Conservation (phyloP, 495 filamentous ascomycete species). For the Tuber microsphaerosporum region DNA sequence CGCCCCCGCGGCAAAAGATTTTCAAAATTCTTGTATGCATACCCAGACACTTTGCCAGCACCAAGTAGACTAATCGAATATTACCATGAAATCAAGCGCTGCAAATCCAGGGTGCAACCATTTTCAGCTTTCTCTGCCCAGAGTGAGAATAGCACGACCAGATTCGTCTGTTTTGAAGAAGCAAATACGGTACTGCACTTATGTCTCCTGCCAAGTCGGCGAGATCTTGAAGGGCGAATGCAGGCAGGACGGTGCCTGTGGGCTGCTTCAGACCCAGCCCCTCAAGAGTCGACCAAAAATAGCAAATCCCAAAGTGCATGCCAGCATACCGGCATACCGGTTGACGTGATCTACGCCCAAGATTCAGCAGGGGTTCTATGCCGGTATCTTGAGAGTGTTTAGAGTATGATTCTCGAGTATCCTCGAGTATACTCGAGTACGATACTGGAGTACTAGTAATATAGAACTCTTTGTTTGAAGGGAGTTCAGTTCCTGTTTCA, state of each 20-base stretch:
- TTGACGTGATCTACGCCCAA: background rate
- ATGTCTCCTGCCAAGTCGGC: background rate
- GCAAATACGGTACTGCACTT: slow-evolving; percentile 4
- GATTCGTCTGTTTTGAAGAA: background rate
- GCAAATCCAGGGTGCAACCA: background rate
- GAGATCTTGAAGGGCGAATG: background rate
- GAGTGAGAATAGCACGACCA: no score
- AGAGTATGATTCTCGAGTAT: no score
- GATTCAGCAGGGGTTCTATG: background rate
- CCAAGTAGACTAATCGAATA: background rate
- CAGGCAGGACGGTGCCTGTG: background rate
- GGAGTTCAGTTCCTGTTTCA: background rate
- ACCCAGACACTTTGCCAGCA: no score
- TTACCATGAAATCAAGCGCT: background rate
- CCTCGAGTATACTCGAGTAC: no score
- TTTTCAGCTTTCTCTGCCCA: background rate
- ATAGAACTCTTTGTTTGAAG: background rate
- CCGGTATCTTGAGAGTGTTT: background rate
- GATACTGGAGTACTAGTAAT: no score
- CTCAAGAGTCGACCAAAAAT: background rate
- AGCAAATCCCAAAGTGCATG: background rate
- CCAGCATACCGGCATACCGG: background rate
- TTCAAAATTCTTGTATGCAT: no score
- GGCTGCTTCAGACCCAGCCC: background rate
- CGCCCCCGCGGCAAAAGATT: no score